Evolutionary conservation across 2,329 filamentous ascomycete genomes (phyloP).

Genomic region (Curvularia sp.): DNA sequence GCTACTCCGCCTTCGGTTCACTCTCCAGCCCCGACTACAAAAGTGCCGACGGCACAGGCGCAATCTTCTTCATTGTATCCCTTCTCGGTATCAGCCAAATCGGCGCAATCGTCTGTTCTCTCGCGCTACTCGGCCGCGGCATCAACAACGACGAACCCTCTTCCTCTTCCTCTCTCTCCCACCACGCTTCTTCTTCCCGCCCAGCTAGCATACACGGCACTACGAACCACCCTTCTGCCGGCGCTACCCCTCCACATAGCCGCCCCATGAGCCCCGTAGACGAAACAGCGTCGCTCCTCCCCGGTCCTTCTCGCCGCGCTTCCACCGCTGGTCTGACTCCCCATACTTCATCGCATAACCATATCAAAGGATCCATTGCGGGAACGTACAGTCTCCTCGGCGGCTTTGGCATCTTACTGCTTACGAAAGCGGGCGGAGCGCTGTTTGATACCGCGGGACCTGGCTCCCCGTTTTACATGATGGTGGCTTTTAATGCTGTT

Average conservation of each 20-base stretch:
- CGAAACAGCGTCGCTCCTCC: slow-evolving; percentile 41
- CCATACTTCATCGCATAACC: slow-evolving; percentile 47
- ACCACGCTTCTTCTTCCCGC: background rate
- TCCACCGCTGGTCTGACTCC: background rate
- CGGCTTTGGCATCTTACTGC: slow-evolving; percentile 83
- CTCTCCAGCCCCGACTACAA: slow-evolving; percentile 78
- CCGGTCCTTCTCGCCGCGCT: slow-evolving; percentile 11
- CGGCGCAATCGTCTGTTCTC: slow-evolving; percentile 91
- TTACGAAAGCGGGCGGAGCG: slow-evolving; percentile 89
- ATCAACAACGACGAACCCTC: slow-evolving; percentile 63
- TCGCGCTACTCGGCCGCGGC: slow-evolving; percentile 84
- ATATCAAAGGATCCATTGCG: slow-evolving; percentile 90
- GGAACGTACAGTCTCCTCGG: slow-evolving; percentile 93
- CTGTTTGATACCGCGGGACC: slow-evolving; percentile 79
- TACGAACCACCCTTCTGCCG: slow-evolving; percentile 42
- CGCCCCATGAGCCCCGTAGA: slow-evolving; percentile 37
- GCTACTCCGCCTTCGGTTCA: slow-evolving; percentile 79
- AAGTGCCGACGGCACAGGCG: slow-evolving; percentile 70
- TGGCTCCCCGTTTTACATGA: slow-evolving; percentile 90
- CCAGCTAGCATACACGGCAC: slow-evolving; percentile 9
- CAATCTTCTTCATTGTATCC: slow-evolving; percentile 77
- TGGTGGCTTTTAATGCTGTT: slow-evolving; percentile 84
- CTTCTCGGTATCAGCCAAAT: slow-evolving; percentile 93
- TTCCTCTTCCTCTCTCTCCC: slow-evolving; percentile 13
- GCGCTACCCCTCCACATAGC: slow-evolving; percentile 43